phyloP scores from a whole-genome alignment of 768 basidiomycete genomes.

The Austroboletus eburneus region DNA sequence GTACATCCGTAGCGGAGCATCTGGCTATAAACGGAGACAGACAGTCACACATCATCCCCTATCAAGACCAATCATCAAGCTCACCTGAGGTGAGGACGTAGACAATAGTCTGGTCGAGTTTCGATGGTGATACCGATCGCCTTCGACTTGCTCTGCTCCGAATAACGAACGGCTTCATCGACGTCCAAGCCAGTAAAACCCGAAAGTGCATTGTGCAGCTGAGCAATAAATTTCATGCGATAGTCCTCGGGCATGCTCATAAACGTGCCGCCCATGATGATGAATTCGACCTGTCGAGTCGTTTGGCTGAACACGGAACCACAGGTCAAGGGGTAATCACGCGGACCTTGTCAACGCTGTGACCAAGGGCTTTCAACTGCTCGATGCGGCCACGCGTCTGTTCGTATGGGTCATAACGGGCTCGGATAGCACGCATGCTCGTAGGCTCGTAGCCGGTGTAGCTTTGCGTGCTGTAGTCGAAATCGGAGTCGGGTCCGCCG shows the following conservation, averaged over 20 bases:
- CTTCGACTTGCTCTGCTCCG: constrained; percentile 96
- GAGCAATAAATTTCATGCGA: constrained; percentile 88
- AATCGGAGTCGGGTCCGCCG: constrained; percentile 98
- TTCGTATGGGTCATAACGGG: constrained; percentile 95
- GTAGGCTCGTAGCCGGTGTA: constrained; percentile 96
- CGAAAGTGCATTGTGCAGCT: constrained; percentile 93
- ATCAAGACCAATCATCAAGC: constrained; percentile 2
- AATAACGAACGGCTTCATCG: constrained; percentile 96
- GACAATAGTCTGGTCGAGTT: constrained; percentile 96
- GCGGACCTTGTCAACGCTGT: constrained; percentile 90
- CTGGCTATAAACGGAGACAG: constrained; percentile 63
- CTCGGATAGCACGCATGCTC: constrained; percentile 97
- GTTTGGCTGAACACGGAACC: background rate
- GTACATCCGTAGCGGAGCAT: constrained; percentile 99
- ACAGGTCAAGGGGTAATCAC: constrained; percentile 2
- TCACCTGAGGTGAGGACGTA: constrained; percentile 91
- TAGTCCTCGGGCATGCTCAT: constrained; percentile 99
- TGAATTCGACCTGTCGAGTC: constrained; percentile 68
- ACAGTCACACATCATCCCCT: background rate
- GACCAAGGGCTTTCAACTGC: constrained; percentile 92
- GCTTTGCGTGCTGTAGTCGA: constrained; percentile 98
- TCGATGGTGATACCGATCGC: constrained; percentile 99
- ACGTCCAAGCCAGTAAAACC: constrained; percentile 92
- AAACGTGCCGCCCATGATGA: constrained; percentile 98
- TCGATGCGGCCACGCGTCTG: constrained; percentile 94